These are phyloP conservation scores for Cyclotella kingstonii DNA, from an alignment of 108 stramenopile species.

Conservation along the genomic window DNA sequence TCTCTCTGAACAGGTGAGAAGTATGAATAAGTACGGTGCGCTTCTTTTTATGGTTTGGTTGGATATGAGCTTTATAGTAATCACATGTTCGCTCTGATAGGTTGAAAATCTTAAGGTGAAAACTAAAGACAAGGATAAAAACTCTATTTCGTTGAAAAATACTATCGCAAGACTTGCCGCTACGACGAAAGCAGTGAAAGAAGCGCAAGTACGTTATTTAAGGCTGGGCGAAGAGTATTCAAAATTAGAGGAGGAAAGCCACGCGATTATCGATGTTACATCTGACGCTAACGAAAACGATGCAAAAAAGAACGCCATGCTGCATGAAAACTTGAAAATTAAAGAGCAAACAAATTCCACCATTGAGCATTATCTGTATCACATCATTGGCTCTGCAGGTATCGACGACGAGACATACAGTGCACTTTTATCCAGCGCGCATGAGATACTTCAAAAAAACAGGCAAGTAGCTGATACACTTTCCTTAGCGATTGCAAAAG, in stretches of 20 bases:
- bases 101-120: slow-evolving; percentile 22
- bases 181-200: slow-evolving; percentile 9
- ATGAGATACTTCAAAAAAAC: slow-evolving; percentile 16
- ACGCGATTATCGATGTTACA: slow-evolving; percentile 11
- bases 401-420: slow-evolving; percentile 17
- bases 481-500: slow-evolving; percentile 14
- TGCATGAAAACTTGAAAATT: slow-evolving; percentile 13
- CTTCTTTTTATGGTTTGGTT: neutral
- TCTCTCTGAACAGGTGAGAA: slow-evolving; percentile 22
- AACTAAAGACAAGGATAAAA: slow-evolving; percentile 43
- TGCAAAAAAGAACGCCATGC: slow-evolving; percentile 6
- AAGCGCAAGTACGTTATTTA: slow-evolving; percentile 8
- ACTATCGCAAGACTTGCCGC: slow-evolving; percentile 32
- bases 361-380: slow-evolving; percentile 29
- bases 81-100: neutral
- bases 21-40: no score
- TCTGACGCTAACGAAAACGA: slow-evolving; percentile 12
- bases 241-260: slow-evolving; percentile 11
- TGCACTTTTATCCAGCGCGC: slow-evolving; percentile 7
- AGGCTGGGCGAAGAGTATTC: slow-evolving; percentile 11
- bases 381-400: slow-evolving; percentile 31
- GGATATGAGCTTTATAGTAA: neutral
- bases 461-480: slow-evolving; percentile 19
- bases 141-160: slow-evolving; percentile 19
- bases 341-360: slow-evolving; percentile 15